Evolutionary conservation across 1,284 basidiomycete genomes (phyloP), one percentile per base, ranked within the genome.

Genomic region (Moesziomyces antarcticus): DNA sequence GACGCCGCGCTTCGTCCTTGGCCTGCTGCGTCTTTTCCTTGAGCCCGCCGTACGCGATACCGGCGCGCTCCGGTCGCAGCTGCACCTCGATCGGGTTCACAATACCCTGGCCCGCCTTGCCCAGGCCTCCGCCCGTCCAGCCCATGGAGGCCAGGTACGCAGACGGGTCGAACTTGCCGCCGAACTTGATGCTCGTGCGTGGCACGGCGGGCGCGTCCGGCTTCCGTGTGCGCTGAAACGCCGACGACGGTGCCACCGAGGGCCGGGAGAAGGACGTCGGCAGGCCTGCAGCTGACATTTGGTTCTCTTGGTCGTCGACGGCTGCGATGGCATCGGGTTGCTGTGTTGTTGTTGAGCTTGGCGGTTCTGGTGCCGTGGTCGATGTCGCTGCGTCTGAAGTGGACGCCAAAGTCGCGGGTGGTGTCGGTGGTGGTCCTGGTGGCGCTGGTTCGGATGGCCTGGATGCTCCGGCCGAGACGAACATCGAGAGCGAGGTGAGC

Each of bases 41-140:
- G n/a, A 74, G 48, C 5, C 82, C 82, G 9, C 81, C 82, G 42
- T 81, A 84, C 1, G 81, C 82, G 5, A 84, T 75, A 55, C 82
- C 82, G 10, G 82, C 76, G 5, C 78, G 65, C n/a, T 75, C 78
- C 3, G 81, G 82, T 7, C 82, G 77, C 16, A 79, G 62, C 52
- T 81, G 69, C 13, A 84, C 82, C 43, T 84, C 80, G 46, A 84
- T 83, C 3, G 82, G 82, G 13, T 75, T 76, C 20, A 80, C 67
- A 22, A 84, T 84, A 9, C 82, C 82, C 41, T 82, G 69, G 3
- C 82, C 82, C 9, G 75, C 47, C 35, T 73, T 78, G 11, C 82
- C 82, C 13, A 84, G 64, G 14, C 82, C 82, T 10, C 80, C 81
- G n/a, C 82, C 82, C 0, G 78, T 76, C 82, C 82, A 84, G 35